Percentiles rank a stretch among this genome's conserved stretches.
Evolutionary conservation across 495 filamentous ascomycete genomes (phyloP).

Genomic region (Xylaria bambusicola): DNA sequence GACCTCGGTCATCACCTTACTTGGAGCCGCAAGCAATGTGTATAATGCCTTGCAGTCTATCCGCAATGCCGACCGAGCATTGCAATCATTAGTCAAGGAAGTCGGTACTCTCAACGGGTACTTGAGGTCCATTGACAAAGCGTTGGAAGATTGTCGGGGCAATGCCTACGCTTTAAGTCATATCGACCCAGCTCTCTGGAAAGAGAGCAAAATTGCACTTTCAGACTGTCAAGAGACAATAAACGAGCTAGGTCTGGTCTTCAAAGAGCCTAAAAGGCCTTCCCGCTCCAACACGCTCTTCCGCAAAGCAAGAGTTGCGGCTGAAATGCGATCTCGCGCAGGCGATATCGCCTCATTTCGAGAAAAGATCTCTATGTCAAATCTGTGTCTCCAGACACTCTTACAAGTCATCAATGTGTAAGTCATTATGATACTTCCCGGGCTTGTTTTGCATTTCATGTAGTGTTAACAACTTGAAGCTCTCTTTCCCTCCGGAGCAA

Average conservation of each 20-base stretch:
- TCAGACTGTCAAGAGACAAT: slow-evolving; percentile 20
- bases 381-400: slow-evolving; percentile 19
- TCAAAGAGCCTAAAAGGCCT: slow-evolving; percentile 13
- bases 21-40: slow-evolving; percentile 22
- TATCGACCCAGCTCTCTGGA: slow-evolving; percentile 19
- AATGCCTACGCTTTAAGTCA: slow-evolving; percentile 19
- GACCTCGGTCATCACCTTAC: slow-evolving; percentile 23
- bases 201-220: slow-evolving; percentile 20
- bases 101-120: slow-evolving; percentile 16
- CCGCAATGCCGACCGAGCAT: slow-evolving; percentile 14
- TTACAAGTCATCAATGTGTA: slow-evolving; percentile 24
- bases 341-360: slow-evolving; percentile 18
- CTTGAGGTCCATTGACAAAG: slow-evolving; percentile 17
- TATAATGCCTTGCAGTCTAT: slow-evolving; percentile 14
- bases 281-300: slow-evolving; percentile 20
- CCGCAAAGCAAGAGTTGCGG: slow-evolving; percentile 15
- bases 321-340: slow-evolving; percentile 15
- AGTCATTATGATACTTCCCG: slow-evolving; percentile 7
- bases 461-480: slow-evolving; percentile 9
- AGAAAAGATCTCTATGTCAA: slow-evolving; percentile 24
- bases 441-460: neutral
- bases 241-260: slow-evolving; percentile 4
- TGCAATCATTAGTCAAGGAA: slow-evolving; percentile 13
- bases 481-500: slow-evolving; percentile 21
- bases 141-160: slow-evolving; percentile 18